phyloP scores from a whole-genome alignment of 768 basidiomycete genomes.

The Lepiota venenata region DNA sequence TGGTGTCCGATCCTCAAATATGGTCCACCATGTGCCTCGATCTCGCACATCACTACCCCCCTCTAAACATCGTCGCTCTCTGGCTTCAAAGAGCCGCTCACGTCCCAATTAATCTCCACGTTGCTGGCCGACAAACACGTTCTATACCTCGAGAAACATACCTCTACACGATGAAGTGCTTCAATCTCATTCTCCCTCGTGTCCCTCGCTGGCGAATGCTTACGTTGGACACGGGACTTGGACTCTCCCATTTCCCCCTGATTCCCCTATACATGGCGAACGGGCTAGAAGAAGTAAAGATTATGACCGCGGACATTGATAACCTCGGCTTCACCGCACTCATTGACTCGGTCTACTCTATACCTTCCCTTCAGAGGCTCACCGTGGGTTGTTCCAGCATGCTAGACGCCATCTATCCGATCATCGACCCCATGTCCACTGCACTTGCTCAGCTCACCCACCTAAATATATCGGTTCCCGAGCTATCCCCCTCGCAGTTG shows the following conservation, averaged over 20 bases:
- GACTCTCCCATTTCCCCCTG: background rate
- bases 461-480: background rate
- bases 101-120: background rate
- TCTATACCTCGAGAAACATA: background rate
- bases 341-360: background rate
- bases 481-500: background rate
- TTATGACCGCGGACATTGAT: background rate
- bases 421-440: background rate
- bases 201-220: background rate
- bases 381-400: background rate
- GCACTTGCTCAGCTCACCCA: background rate
- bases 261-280: background rate
- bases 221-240: background rate
- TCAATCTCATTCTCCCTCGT: background rate
- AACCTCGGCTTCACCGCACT: background rate
- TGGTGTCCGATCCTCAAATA: background rate
- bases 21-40: background rate
- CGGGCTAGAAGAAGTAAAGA: background rate
- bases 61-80: background rate
- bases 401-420: background rate
- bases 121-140: background rate
- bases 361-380: constrained; percentile 1
- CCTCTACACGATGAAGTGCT: background rate
- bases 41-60: background rate
- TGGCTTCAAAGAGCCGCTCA: constrained; percentile 1